phyloP scores from a whole-genome alignment of 208 protist species.

The Balamuthia mandrillaris region DNA sequence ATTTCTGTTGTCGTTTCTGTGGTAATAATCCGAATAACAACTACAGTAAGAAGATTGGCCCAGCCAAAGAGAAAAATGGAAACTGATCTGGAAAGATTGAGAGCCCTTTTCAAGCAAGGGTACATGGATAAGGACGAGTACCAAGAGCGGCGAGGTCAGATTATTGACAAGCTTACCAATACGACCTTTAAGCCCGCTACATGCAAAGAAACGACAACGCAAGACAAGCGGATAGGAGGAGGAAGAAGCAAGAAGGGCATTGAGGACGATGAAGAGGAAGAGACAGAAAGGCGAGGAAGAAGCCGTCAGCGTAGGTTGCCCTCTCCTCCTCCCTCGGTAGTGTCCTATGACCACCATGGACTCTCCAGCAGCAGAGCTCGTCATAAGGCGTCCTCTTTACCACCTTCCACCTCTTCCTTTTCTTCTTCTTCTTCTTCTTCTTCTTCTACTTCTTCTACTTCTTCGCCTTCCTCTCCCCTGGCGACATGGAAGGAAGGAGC shows the following conservation, averaged over 20 bases:
- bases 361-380: background rate
- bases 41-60: too few species aligned
- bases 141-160: background rate
- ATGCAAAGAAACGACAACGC: background rate
- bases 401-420: background rate
- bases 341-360: too few species aligned
- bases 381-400: background rate
- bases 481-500: too few species aligned
- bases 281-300: background rate
- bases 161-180: constrained; percentile 28
- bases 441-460: background rate
- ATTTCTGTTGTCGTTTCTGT: too few species aligned
- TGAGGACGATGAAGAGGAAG: background rate
- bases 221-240: background rate
- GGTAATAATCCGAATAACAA: too few species aligned
- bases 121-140: constrained; percentile 14
- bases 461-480: background rate
- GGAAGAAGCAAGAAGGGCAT: background rate
- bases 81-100: background rate
- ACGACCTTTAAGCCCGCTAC: background rate
- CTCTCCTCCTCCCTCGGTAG: too few species aligned
- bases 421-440: too few species aligned
- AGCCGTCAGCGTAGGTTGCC: too few species aligned
- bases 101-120: background rate
- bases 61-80: too few species aligned